Evolutionary conservation across 2,329 filamentous ascomycete genomes (phyloP), one percentile per base, ranked within the genome.

Genomic region (Penicillium capsulatum): DNA sequence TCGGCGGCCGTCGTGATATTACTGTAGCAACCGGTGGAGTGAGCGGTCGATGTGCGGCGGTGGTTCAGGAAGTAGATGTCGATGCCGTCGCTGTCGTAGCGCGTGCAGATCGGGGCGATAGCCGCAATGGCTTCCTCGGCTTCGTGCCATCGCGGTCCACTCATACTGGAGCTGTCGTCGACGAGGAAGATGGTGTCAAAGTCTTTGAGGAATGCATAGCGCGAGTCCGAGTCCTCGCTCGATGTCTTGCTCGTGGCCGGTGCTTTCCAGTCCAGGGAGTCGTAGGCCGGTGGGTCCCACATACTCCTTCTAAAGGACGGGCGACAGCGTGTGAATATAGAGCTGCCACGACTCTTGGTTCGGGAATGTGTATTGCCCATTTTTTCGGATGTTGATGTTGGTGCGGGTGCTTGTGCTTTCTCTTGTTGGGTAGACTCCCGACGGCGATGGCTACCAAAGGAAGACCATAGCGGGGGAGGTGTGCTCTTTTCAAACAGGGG

Each of bases 151-250:
- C 75, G 76, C n/a, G 69, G 59, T 11, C 84, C 86, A 1, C 72
- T 70, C 91, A 97, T 97, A 53, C 84, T 90, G 4, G 80, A 79
- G n/a, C 83, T 89, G 69, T 97, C 91, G 60, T 97, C 91, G 58
- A 97, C 87, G 1, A 97, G 68, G 61, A 97, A 90, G 40, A 91
- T 68, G 20, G 89, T 96, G 67, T 97, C 88, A 60, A 95, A 96
- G 11, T 74, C 74, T 29, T 68, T 63, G 4, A 97, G 79, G 60
- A 94, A 94, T 2, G 80, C 76, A 59, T 86, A 92, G 2, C 74
- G 77, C 54, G 88, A 83, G 51, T 88, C 81, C 55, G 47, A 34
- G 43, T 42, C 32, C 56, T 47, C 20, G 37, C 13, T 72, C 70
- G 5, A 68, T 57, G 31, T 68, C 65, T 34, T 37, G 3, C 37